A percentile compares a stretch with the other conserved stretches of the same genome.
Evolutionary conservation across 306 rosid species (phyloP).

Genomic region (Rosa lucieae): DNA sequence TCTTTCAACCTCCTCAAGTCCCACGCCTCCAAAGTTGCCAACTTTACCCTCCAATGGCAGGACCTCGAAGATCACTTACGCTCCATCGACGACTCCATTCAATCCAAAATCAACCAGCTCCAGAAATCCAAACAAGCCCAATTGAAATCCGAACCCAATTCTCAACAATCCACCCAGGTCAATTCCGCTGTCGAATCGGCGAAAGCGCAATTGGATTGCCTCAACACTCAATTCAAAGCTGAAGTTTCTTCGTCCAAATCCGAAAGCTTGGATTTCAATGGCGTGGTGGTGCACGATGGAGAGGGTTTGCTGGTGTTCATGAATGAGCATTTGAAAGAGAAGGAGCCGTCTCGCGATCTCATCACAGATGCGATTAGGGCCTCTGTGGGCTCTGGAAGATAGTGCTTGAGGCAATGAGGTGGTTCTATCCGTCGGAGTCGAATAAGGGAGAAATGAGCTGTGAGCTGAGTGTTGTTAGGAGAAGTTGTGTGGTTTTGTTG

Average conservation of each 20-base stretch:
- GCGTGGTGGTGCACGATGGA: constrained; percentile 24
- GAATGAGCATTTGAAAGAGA: constrained; percentile 26
- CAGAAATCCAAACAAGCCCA: constrained; percentile 2
- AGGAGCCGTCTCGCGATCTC: constrained; percentile 19
- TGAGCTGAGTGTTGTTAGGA: constrained; percentile 24
- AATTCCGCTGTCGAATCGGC: background rate
- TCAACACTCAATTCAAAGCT: background rate
- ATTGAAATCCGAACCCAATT: background rate
- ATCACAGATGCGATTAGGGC: constrained; percentile 24
- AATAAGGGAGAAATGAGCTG: background rate
- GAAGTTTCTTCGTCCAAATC: background rate
- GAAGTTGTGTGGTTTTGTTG: constrained; percentile 38
- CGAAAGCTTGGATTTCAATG: constrained; percentile 9
- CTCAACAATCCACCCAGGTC: background rate
- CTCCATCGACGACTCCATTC: constrained; percentile 30
- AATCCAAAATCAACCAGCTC: constrained; percentile 18
- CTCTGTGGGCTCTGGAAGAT: constrained; percentile 25
- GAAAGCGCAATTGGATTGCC: background rate
- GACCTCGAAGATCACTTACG: constrained; percentile 39
- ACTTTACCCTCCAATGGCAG: constrained; percentile 47
- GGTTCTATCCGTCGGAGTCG: constrained; percentile 25
- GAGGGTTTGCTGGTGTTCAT: constrained; percentile 23
- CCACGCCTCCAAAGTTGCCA: constrained; percentile 43
- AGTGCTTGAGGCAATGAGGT: constrained; percentile 37
- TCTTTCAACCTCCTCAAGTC: constrained; percentile 42